These are phyloP conservation scores for Starmerella floricola DNA, from an alignment of 805 yeast genomes.

Conservation along the genomic window DNA sequence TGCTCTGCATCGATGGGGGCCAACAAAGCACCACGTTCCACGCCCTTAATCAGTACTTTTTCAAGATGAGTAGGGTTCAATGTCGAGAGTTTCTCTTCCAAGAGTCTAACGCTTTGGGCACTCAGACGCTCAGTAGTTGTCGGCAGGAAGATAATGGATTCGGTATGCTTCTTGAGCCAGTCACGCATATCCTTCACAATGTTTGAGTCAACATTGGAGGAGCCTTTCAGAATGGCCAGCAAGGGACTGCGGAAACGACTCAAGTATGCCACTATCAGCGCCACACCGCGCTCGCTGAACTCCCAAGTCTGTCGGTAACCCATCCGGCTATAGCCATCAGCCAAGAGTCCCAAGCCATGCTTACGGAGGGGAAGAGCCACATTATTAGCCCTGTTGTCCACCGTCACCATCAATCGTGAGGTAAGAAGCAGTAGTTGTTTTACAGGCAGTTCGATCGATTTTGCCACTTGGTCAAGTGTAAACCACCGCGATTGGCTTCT, in stretches of 20 bases:
- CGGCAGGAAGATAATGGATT: slow-evolving; percentile 45
- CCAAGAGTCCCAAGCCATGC: slow-evolving; percentile 68
- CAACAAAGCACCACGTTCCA: slow-evolving; percentile 73
- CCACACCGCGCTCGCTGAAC: slow-evolving; percentile 61
- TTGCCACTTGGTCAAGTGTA: slow-evolving; percentile 54
- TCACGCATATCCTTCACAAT: slow-evolving; percentile 28
- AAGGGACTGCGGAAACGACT: slow-evolving; percentile 42
- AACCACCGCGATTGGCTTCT: slow-evolving; percentile 43
- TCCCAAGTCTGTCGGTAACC: slow-evolving; percentile 57
- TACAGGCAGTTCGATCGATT: slow-evolving; percentile 44
- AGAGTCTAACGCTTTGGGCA: slow-evolving; percentile 46
- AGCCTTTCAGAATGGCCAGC: background rate
- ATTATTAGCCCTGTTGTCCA: slow-evolving; percentile 38
- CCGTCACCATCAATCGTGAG: slow-evolving; percentile 50
- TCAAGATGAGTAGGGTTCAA: slow-evolving; percentile 32
- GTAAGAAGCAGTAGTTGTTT: slow-evolving; percentile 66
- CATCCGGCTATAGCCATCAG: slow-evolving; percentile 71
- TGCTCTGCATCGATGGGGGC: slow-evolving; percentile 63
- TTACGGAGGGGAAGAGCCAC: slow-evolving; percentile 78
- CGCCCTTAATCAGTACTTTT: slow-evolving; percentile 50
- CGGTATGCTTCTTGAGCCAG: slow-evolving; percentile 38
- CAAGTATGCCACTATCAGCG: slow-evolving; percentile 50
- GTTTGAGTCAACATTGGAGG: slow-evolving; percentile 23
- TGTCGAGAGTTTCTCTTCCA: slow-evolving; percentile 39
- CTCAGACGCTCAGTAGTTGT: slow-evolving; percentile 71